Base-by-base conservation (phyloP, 2,329 filamentous ascomycete species). In the Cercospora citrullina region DNA sequence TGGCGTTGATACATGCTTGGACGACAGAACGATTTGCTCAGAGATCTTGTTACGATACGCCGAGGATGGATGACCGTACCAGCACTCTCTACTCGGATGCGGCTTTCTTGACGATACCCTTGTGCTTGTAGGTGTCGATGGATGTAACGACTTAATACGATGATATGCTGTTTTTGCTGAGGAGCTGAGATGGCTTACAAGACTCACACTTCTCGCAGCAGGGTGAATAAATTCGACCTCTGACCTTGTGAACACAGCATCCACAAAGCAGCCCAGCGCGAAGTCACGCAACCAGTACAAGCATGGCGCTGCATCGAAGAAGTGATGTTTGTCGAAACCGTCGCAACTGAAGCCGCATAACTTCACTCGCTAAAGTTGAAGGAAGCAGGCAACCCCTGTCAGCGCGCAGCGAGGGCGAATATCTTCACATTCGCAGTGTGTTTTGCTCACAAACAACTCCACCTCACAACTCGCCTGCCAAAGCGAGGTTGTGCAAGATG, bases 41-140 rank as follows among this genome's bases (percentile, higher is more conserved):
- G n/a, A 51, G 45, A 31, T 45, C 7, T 48, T 64, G 28, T 30
- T 63, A 55, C 60, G 45, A 66, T 26, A 59, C 16, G n/a, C 26
- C 45, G 18, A 33, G 30, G 39, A 48, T 63, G 48, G 31, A 28
- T 36, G 30, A 57, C 45, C 21, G 31, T 42, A 55, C 14, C 48
- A 28, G 61, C 30, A 63, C 26, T 33, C 42, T 42, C 51, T 23
- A 64, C 28, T 58, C 26, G 30, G 30, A 58, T 36, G 30, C 31
- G 62, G 8, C 33, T 64, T 57, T 51, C 39, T 58, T 55, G 48
- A 64, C 31, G 62, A 64, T 64, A 64, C 62, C 62, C 62, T 58
- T 64, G 62, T 57, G 62, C 33, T 57, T 42, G 42, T 55, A 55
- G 45, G 21, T 64, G 48, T 64, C 23, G 62, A 39, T 31, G 18